Conservation (phyloP, 768 basidiomycete genomes). For the Crepidotus variabilis region DNA sequence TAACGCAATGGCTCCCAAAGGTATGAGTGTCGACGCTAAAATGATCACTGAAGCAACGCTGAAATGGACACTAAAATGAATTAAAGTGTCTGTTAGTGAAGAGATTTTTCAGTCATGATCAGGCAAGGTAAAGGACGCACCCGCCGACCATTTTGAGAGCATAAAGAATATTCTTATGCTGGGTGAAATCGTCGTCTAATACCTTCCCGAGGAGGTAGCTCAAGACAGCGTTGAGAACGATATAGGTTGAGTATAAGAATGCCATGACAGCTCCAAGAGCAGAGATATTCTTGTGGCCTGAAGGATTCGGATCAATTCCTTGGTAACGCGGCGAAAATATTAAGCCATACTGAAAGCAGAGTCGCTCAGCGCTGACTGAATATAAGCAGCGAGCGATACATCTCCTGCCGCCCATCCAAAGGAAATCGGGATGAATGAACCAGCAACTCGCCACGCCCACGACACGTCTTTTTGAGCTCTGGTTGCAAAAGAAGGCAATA, state of each 20-base stretch:
- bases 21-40: constrained; percentile 25
- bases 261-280: constrained; percentile 29
- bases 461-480: constrained; percentile 18
- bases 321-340: neutral
- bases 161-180: constrained; percentile 17
- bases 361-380: constrained; percentile 26
- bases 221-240: constrained; percentile 26
- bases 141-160: constrained; percentile 25
- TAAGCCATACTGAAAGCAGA: constrained; percentile 19
- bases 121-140: constrained; percentile 10
- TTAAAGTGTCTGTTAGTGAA: neutral
- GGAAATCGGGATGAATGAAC: constrained; percentile 28
- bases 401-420: constrained; percentile 33
- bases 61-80: constrained; percentile 21
- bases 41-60: constrained; percentile 25
- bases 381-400: constrained; percentile 31
- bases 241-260: constrained; percentile 31
- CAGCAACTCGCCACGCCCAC: constrained; percentile 30
- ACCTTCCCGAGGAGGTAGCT: constrained; percentile 27
- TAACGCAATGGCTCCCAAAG: constrained; percentile 24
- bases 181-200: constrained; percentile 23
- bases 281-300: constrained; percentile 23
- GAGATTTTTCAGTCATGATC: neutral
- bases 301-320: neutral
- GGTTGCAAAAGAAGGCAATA: constrained; percentile 23